Evolutionary conservation across 2,329 filamentous ascomycete genomes (phyloP).

Genomic region (Sporothrix phasma): DNA sequence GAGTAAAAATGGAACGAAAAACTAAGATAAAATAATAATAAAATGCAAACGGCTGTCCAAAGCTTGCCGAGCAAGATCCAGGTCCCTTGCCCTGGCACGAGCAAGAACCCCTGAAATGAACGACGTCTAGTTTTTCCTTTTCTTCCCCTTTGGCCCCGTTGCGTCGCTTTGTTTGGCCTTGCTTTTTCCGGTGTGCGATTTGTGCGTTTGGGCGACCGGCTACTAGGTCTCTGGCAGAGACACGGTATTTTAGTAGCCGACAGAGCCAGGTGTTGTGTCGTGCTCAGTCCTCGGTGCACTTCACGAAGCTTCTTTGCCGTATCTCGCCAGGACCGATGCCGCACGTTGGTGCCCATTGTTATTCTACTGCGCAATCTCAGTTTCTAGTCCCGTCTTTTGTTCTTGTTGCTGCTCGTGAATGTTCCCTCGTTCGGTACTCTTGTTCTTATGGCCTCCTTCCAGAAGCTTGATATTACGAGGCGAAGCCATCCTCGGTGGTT

Average conservation of each 20-base stretch:
- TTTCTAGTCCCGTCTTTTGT: too few species aligned
- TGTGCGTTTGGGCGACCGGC: neutral
- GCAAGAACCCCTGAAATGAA: neutral
- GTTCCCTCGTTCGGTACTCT: too few species aligned
- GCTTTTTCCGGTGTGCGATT: neutral
- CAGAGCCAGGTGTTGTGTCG: too few species aligned
- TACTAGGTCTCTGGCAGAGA: neutral
- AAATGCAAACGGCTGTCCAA: neutral
- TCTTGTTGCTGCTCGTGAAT: too few species aligned
- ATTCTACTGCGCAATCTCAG: too few species aligned
- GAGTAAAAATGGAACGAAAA: neutral
- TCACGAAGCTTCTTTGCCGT: too few species aligned
- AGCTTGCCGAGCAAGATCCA: neutral
- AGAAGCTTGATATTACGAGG: too few species aligned
- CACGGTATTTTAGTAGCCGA: neutral
- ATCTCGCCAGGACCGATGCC: too few species aligned
- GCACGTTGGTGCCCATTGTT: too few species aligned
- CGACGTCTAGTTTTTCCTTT: neutral
- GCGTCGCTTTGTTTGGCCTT: neutral
- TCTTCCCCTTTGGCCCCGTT: neutral
- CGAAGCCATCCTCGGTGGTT: too few species aligned
- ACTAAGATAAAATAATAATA: neutral
- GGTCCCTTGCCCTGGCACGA: neutral
- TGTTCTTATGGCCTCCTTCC: too few species aligned
- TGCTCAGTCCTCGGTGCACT: too few species aligned